Base-by-base conservation (phyloP, 208 protist genomes). In the Willaertia magna region DNA sequence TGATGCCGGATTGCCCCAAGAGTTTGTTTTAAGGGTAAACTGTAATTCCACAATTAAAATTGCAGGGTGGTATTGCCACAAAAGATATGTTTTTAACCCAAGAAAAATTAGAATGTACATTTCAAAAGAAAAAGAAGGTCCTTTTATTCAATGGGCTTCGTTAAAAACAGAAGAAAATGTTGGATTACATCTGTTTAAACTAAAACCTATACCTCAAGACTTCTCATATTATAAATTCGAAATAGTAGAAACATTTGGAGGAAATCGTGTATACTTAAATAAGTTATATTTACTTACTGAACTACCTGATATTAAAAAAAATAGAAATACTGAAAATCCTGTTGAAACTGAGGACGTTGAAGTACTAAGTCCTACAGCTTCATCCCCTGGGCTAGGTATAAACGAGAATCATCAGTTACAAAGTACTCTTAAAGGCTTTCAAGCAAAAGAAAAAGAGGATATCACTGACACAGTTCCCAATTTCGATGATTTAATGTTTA, bases 71-170 rank as follows among this genome's bases (percentile, higher is more conserved):
- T 81, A 39, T 20, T 81, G 76, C 76, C 26, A 81, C 4, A 81
- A 81, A n/a, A 46, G 30, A 51, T 81, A 81, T 40, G 30, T 81
- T 40, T 81, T 81, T 43, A 81, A 81, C 51, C 43, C 76, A 49
- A 81, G 34, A 51, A 51, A 51, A 16, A 40, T 81, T 40, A 81
- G 51, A 51, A 7, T 81, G 43, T 81, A 34, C 22, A 40, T 81
- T 51, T 46, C 76, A 76, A 42, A n/a, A 44, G 12, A 22, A 7
- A 44, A 2, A 18, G 39, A 44, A 6, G 39, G 39, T 16, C 43
- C 18, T 1, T 81, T 81, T 49, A 51, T 81, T 22, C 76, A 46
- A 51, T 81, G 76, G 76, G 26, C 43, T 7, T n/a, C 11, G 1
- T 18, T 81, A 9, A 49, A 9, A 51, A 22, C 76, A 40, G 76